Evolutionary conservation across 2,329 filamentous ascomycete species (phyloP).

Genomic region (Fusarium protoensiforme): DNA sequence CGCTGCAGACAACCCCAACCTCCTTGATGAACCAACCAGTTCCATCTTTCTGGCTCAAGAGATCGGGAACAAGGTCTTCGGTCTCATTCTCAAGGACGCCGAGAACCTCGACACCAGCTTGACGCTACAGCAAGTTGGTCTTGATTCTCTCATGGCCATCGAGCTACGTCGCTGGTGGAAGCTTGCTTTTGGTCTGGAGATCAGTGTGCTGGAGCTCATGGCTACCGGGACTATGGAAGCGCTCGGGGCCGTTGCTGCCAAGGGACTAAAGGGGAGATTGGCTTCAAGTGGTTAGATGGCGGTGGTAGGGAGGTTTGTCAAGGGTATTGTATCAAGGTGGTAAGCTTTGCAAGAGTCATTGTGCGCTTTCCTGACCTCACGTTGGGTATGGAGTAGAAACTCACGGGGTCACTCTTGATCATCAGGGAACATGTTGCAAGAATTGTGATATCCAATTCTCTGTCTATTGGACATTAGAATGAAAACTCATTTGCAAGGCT

Average conservation of each 20-base stretch:
- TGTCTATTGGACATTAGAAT: neutral
- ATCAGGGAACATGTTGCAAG: neutral
- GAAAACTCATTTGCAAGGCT: neutral
- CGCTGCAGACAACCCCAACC: neutral
- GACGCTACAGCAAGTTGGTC: neutral
- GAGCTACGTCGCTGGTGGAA: slow-evolving; percentile 5
- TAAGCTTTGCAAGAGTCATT: neutral
- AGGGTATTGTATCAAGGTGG: neutral
- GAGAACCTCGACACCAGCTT: slow-evolving; percentile 2
- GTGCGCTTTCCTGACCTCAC: neutral
- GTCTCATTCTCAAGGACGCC: neutral
- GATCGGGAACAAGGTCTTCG: neutral
- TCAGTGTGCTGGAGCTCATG: slow-evolving; percentile 1
- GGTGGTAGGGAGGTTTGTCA: neutral
- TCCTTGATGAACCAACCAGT: neutral
- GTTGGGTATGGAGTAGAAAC: neutral
- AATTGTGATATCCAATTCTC: neutral
- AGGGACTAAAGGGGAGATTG: neutral
- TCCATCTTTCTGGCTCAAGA: neutral
- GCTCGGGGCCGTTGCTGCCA: neutral
- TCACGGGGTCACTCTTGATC: neutral
- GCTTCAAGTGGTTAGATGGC: neutral
- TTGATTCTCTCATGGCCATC: slow-evolving; percentile 2
- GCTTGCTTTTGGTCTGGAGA: neutral
- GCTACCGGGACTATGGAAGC: neutral